Evolutionary conservation across 306 rosid species (phyloP).

Genomic region (Canavalia ensiformis): DNA sequence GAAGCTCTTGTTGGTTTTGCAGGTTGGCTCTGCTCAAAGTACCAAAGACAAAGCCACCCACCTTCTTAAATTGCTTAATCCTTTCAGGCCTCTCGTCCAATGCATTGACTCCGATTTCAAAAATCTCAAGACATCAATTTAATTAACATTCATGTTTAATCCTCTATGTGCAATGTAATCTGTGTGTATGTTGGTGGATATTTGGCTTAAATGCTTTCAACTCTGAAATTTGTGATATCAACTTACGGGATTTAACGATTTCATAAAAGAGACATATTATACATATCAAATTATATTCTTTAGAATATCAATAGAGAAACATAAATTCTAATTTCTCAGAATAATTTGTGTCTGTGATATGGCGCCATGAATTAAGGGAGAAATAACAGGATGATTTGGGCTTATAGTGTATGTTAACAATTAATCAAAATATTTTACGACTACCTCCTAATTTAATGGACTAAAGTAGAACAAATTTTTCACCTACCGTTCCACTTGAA

Average conservation of each 20-base stretch:
- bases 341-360: not conserved
- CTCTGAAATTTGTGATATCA: too few species aligned
- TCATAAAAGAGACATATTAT: not conserved
- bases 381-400: too few species aligned
- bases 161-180: not conserved
- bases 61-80: constrained; percentile 64
- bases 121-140: constrained; percentile 58
- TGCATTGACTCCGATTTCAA: constrained; percentile 70
- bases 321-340: not conserved
- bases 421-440: not conserved
- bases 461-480: not conserved
- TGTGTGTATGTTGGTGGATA: too few species aligned
- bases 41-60: constrained; percentile 61
- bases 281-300: not conserved
- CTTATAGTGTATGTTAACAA: not conserved
- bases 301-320: not conserved
- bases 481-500: too few species aligned
- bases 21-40: constrained; percentile 56
- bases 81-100: constrained; percentile 56
- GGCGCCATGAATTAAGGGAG: too few species aligned
- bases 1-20: constrained; percentile 65
- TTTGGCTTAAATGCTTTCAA: not conserved
- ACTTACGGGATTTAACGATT: too few species aligned
- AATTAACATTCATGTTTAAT: not conserved
- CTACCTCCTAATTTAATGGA: not conserved